Evolutionary conservation across 2,329 filamentous ascomycete genomes (phyloP), one percentile per base, ranked within the genome.

Genomic region (Piedraia hortae): DNA sequence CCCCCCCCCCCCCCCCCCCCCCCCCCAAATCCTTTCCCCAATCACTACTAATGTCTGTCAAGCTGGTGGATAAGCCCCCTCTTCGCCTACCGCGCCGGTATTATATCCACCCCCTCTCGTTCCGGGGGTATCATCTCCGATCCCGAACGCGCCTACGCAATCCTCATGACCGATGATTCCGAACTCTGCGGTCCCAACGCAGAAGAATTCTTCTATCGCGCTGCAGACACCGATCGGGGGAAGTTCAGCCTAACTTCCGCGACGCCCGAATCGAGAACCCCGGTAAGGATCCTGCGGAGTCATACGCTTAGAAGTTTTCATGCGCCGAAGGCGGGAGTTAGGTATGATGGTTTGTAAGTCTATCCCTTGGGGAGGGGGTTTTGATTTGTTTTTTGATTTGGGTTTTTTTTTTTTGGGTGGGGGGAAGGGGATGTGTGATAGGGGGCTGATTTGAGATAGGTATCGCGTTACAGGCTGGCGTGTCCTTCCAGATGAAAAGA

Each of bases 31-130:
- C 3, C 7, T 18, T 11, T n/a, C 13, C 4, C 7, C 10, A 6
- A 10, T 8, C 13, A 17, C 8, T 22, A 21, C 28, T 29, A 21
- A 31, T 25, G 20, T 14, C 10, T 21, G 10, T 18, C 10, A 19
- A 54, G 51, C 13, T 56, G 52, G 52, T 56, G 52, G 52, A 50
- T 56, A 29, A 51, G 45, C 22, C 30, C 46, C 12, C 34, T 53
- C 8, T 54, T 54, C 26, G 52, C 52, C 4, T 45, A 47, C 19
- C 43, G 46, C 14, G 50, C 44, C 20, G 51, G 52, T 18, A 54
- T 56, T 20, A 51, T 55, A 26, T 48, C 53, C 24, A 36, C 42
- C 14, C 38, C 39, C 10, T 39, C 42, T n/a, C 34, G 42, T 2
- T 37, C 47, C 9, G 49, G 50, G 8, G 44, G 50, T 3, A 47